Evolutionary conservation across 1,284 basidiomycete species (phyloP).

Genomic region (Dichomitus squalens): DNA sequence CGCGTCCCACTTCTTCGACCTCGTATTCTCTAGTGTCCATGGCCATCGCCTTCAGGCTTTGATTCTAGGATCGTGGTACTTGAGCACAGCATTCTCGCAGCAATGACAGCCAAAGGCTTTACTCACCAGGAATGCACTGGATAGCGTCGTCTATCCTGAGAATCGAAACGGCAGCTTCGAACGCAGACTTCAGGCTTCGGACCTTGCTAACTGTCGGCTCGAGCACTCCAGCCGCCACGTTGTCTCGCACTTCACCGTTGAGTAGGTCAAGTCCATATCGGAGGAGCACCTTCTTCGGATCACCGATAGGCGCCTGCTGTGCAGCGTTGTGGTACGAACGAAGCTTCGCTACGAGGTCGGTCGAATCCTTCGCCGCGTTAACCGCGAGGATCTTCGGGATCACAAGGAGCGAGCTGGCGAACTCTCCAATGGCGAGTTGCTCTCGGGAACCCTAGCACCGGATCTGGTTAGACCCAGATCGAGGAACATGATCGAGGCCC

Average conservation of each 20-base stretch:
- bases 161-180: slow-evolving; percentile 95
- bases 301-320: slow-evolving; percentile 86
- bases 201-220: slow-evolving; percentile 99
- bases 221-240: slow-evolving; percentile 90
- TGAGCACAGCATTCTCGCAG: slow-evolving; percentile 20
- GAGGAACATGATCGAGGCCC: neutral
- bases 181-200: slow-evolving; percentile 93
- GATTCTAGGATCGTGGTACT: slow-evolving; percentile 51
- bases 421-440: slow-evolving; percentile 98
- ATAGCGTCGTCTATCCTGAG: slow-evolving; percentile 96
- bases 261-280: slow-evolving; percentile 96
- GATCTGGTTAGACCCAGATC: slow-evolving; percentile 13
- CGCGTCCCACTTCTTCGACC: slow-evolving; percentile 12
- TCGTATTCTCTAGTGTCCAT: slow-evolving; percentile 30
- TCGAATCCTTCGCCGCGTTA: slow-evolving; percentile 98
- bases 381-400: slow-evolving; percentile 98
- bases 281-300: slow-evolving; percentile 94
- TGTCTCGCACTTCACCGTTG: slow-evolving; percentile 95
- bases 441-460: slow-evolving; percentile 86
- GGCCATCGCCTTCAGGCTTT: slow-evolving; percentile 56
- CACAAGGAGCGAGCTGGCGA: slow-evolving; percentile 89
- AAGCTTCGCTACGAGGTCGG: slow-evolving; percentile 95
- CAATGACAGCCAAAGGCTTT: neutral
- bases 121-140: slow-evolving; percentile 79
- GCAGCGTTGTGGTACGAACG: slow-evolving; percentile 97